Base-by-base conservation (phyloP, 345 rosid species). In the Brassica nigra region DNA sequence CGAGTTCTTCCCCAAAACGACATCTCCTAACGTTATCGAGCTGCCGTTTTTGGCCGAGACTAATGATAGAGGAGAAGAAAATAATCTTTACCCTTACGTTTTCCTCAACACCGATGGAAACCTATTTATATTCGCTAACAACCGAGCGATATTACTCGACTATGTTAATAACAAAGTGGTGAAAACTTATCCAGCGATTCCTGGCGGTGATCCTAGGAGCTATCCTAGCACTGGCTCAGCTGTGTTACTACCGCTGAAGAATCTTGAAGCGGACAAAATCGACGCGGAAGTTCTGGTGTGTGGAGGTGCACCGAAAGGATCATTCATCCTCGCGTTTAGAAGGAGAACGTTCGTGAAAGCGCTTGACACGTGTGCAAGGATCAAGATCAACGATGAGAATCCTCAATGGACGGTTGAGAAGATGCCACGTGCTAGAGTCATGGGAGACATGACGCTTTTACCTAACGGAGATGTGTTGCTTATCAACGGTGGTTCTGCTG, bases 141-240 rank as follows among this genome's bases (percentile, higher is more conserved):
- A 91, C 72, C 86, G 85, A 58, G 90, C 97, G 3, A 89, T 94
- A 54, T 75, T 88, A 80, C 80, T 88, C 58, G 84, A 91, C 70
- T 89, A 87, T 16, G 58, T 49, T 3, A 77, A 54, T 0, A 75
- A 80, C n/a, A 81, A 74, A 68, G 92, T 94, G 34, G 90, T 89
- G 8, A 86, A 76, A 75, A 88, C 84, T 15, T 91, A 78, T 36
- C 96, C 95, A 12, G 20, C 34, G 1, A 84, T 94, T 6, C 91
- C 95, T 0, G 98, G 91, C 0, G 91, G 90, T 1, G 92, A 94
- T 31, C 97, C 98, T 0, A 67, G 97, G 79, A 80, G 70, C 83
- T 94, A 91, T 57, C 97, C 97, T 0, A 94, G 97, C 70, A 83
- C 90, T 4, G 98, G 98, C 9, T 94, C 98, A 0, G 90, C 94